Base-by-base conservation (phyloP, 1,284 basidiomycete genomes). In the Ceratobasidium theobromae region DNA sequence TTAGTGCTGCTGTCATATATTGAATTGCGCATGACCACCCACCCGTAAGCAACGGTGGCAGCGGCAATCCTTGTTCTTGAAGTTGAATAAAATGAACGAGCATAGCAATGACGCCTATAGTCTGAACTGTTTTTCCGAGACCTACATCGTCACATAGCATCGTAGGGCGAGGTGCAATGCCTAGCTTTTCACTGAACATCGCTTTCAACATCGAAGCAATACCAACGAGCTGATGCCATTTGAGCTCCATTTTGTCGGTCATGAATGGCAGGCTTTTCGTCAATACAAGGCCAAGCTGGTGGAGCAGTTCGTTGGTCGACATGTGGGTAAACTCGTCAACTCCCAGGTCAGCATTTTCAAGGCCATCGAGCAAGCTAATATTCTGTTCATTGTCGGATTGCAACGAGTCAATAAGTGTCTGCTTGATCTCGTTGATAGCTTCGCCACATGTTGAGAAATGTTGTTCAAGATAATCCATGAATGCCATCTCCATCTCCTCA, bases 181-280 rank as follows among this genome's bases (percentile, higher is more conserved):
- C 35, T 1, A 28, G 18, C 6, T n/a, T 11, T 12, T 2, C 14
- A 11, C 46, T 38, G 25, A 62, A 62, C 18, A 49, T 25, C 16
- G 21, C 12, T 27, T 62, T 48, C 33, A 62, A n/a, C 21, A 51
- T 32, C 3, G 25, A 28, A 2, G n/a, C 32, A 4, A 41, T 25
- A 12, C 45, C 48, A n/a, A 32, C 48, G 12, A 62, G 23, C 58
- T 62, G 58, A 23, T 62, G 58, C 46, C 58, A 41, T 25, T 48
- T 23, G 21, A 25, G 3, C 21, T 48, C 21, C 21, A 25, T 12
- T 4, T 23, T 25, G 9, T 38, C 33, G 55, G 28, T 48, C 6
- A 23, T 18, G n/a, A 33, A 33, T 0, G 55, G 55, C 4, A 58
- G 12, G 4, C n/a, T 23, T 5, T 4, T 11, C 1, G 25, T 32